These are phyloP conservation scores for Misopates orontium DNA, from an alignment of 257 asterid species.

Conservation along the genomic window DNA sequence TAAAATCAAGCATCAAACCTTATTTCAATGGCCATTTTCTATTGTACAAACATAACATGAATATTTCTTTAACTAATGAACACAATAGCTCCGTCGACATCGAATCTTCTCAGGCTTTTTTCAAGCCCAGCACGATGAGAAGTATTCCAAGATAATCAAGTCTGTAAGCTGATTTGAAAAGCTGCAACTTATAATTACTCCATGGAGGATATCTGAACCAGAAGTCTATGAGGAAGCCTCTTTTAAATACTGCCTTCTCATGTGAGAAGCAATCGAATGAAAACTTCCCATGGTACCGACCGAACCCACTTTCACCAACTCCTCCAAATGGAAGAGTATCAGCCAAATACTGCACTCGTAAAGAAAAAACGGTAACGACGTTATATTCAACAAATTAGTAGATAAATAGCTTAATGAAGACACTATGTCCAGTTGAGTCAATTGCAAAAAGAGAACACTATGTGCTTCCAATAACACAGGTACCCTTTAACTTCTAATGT, in stretches of 20 bases:
- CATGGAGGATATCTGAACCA: constrained; percentile 97
- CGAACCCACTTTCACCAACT: constrained; percentile 76
- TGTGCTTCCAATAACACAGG: neutral
- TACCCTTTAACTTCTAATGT: too few relatives aligned
- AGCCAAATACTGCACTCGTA: constrained; percentile 54
- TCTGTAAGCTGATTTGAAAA: constrained; percentile 50
- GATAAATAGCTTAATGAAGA: neutral
- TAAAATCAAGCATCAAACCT: too few relatives aligned
- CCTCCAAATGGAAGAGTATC: constrained; percentile 86
- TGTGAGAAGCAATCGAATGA: constrained; percentile 71
- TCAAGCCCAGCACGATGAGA: constrained; percentile 60
- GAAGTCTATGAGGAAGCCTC: constrained; percentile 54
- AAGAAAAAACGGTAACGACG: neutral
- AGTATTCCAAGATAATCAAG: constrained; percentile 57
- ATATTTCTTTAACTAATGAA: neutral
- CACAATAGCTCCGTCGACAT: neutral
- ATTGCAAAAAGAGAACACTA: neutral
- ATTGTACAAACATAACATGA: neutral
- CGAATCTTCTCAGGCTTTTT: constrained; percentile 35
- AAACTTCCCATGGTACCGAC: constrained; percentile 77
- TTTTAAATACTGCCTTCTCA: constrained; percentile 48
- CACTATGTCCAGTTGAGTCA: neutral
- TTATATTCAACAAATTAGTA: too few relatives aligned
- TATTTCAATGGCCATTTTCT: too few relatives aligned
- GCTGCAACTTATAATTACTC: constrained; percentile 48